Percentiles rank a stretch among this genome's conserved stretches.
Evolutionary conservation across 1,284 basidiomycete species (phyloP).

Genomic region (Moniliophthora roreri): DNA sequence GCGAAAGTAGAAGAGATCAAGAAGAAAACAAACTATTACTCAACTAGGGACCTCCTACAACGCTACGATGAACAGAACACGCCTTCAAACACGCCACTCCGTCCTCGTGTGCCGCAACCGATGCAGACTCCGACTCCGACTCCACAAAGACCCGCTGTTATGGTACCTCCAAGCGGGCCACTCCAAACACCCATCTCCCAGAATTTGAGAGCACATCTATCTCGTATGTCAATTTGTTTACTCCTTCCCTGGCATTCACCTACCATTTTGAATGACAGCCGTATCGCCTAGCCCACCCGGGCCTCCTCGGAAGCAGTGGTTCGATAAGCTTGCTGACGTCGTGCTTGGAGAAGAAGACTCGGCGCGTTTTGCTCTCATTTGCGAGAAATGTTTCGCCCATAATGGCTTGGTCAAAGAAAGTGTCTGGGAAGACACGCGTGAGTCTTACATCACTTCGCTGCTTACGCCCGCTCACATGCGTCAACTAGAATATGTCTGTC

Average conservation of each 20-base stretch:
- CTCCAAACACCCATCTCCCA: slow-evolving; percentile 9
- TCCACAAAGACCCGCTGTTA: slow-evolving; percentile 6
- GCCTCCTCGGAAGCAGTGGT: slow-evolving; percentile 77
- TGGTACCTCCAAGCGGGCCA: background rate
- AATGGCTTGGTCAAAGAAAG: slow-evolving; percentile 92
- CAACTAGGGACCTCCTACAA: slow-evolving; percentile 87
- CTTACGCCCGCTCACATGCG: background rate
- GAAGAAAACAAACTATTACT: slow-evolving; percentile 95
- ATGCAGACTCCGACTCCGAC: slow-evolving; percentile 6
- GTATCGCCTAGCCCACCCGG: slow-evolving; percentile 39
- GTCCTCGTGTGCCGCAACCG: slow-evolving; percentile 5
- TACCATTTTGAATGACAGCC: background rate
- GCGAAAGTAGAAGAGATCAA: slow-evolving; percentile 95
- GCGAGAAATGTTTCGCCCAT: slow-evolving; percentile 89
- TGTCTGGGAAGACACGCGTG: slow-evolving; percentile 89
- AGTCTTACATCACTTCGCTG: slow-evolving; percentile 34
- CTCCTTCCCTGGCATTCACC: background rate
- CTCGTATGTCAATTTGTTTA: slow-evolving; percentile 22
- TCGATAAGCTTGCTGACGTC: slow-evolving; percentile 85
- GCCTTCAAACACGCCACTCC: slow-evolving; percentile 33
- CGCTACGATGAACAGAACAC: slow-evolving; percentile 74
- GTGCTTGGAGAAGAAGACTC: slow-evolving; percentile 79
- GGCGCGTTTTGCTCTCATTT: slow-evolving; percentile 90
- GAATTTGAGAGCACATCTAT: slow-evolving; percentile 12
- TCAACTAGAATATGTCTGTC: slow-evolving; percentile 69